Percentiles rank a stretch among this genome's conserved stretches.
phyloP scores from a whole-genome alignment of 352 stramenopile species.

The Globisporangium takayamanum region DNA sequence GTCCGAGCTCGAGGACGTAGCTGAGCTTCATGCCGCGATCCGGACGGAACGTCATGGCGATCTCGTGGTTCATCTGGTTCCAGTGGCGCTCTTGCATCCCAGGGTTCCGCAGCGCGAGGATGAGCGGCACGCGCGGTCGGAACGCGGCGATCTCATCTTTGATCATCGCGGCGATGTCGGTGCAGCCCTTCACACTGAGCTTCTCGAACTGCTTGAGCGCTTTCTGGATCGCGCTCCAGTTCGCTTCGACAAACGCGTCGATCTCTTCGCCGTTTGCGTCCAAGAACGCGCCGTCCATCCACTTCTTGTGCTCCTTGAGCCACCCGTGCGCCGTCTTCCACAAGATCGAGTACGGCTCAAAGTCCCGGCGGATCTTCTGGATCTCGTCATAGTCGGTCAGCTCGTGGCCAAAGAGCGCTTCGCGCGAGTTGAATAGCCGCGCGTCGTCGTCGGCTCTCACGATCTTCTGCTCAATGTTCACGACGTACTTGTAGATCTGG shows the following conservation, averaged over 20 bases:
- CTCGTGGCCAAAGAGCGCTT: constrained; percentile 82
- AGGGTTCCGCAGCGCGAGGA: constrained; percentile 85
- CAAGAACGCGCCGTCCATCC: constrained; percentile 89
- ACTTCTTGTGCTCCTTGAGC: constrained; percentile 90
- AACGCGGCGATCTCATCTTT: constrained; percentile 90
- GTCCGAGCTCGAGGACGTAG: constrained; percentile 78
- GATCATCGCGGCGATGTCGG: constrained; percentile 83
- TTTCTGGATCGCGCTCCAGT: constrained; percentile 84
- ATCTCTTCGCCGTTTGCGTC: constrained; percentile 90
- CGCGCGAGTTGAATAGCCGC: constrained; percentile 88
- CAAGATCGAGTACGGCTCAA: constrained; percentile 92
- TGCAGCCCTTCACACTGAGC: constrained; percentile 76
- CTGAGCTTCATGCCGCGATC: constrained; percentile 81
- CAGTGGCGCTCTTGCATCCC: constrained; percentile 94
- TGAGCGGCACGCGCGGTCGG: constrained; percentile 84
- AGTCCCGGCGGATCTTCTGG: constrained; percentile 85
- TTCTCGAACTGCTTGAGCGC: constrained; percentile 93
- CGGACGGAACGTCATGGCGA: constrained; percentile 77
- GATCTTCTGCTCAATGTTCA: constrained; percentile 86
- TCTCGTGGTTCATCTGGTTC: constrained; percentile 87
- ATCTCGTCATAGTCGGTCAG: constrained; percentile 91
- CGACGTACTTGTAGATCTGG: constrained; percentile 83
- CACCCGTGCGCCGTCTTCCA: constrained; percentile 91
- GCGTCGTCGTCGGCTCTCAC: constrained; percentile 85
- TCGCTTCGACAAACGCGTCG: constrained; percentile 84